Conservation (phyloP, 257 asterid species). For the Capsicum pubescens region DNA sequence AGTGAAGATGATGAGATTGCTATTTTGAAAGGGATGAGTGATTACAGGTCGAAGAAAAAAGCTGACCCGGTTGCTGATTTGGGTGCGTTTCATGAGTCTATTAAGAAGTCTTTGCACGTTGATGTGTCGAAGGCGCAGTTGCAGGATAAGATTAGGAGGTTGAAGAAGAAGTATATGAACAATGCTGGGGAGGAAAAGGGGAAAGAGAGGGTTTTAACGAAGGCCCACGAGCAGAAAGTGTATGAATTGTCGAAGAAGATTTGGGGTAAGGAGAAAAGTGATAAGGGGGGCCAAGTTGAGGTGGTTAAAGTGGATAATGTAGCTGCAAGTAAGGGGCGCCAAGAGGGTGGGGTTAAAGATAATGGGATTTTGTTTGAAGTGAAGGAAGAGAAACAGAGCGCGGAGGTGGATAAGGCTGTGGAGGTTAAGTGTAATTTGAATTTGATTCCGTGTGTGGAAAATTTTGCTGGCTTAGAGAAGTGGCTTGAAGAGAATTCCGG, state of each 20-base stretch:
- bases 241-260: conserved; percentile 52
- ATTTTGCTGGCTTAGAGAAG: conserved; percentile 36
- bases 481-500: conserved; percentile 41
- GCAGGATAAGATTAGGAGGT: conserved; percentile 61
- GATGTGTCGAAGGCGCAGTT: conserved; percentile 55
- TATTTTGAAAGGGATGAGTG: conserved; percentile 58
- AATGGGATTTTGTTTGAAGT: conserved; percentile 30
- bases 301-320: conserved; percentile 37
- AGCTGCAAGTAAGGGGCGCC: conserved; percentile 36
- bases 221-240: conserved; percentile 55
- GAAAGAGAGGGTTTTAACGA: conserved; percentile 41
- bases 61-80: conserved; percentile 49
- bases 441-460: background rate
- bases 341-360: conserved; percentile 19
- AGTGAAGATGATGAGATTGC: conserved; percentile 70
- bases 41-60: conserved; percentile 43
- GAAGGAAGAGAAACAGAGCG: conserved; percentile 27
- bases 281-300: conserved; percentile 26
- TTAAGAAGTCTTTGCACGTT: conserved; percentile 49
- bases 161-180: conserved; percentile 55
- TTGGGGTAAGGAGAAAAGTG: conserved; percentile 53
- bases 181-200: conserved; percentile 49
- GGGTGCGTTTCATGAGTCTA: conserved; percentile 55
- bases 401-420: conserved; percentile 25
- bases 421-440: conserved; percentile 25